Conservation (phyloP, 495 filamentous ascomycete species). For the Hypoxylon trugodes region DNA sequence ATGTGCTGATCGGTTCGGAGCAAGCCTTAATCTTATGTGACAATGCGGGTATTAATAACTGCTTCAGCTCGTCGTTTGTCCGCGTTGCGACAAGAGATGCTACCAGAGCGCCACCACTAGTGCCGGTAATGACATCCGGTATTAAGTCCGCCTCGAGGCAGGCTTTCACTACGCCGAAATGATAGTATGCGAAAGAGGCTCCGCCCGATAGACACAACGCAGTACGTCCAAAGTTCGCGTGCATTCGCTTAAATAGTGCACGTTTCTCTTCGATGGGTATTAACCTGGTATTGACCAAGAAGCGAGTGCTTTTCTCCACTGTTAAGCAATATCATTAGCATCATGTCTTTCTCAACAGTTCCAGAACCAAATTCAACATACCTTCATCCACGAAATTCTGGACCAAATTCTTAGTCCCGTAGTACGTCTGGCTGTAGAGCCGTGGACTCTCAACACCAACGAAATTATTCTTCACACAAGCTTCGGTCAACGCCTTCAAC, state of each 20-base stretch:
- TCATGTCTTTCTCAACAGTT: not conserved
- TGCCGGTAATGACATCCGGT: slow-evolving; percentile 94
- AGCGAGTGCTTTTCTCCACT: slow-evolving; percentile 69
- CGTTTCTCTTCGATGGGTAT: slow-evolving; percentile 79
- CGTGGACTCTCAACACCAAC: slow-evolving; percentile 93
- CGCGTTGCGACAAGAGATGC: slow-evolving; percentile 88
- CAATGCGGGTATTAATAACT: slow-evolving; percentile 84
- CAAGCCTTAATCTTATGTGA: slow-evolving; percentile 87
- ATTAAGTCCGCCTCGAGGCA: slow-evolving; percentile 86
- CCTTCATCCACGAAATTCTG: slow-evolving; percentile 89
- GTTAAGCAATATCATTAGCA: slow-evolving; percentile 14
- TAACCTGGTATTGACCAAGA: slow-evolving; percentile 71
- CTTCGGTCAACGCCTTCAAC: slow-evolving; percentile 78
- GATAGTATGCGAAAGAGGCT: slow-evolving; percentile 96
- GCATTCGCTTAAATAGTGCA: slow-evolving; percentile 83
- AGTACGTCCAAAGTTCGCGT: slow-evolving; percentile 90
- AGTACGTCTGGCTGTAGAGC: slow-evolving; percentile 95
- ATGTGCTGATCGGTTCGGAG: slow-evolving; percentile 75
- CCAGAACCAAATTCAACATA: slow-evolving; percentile 38
- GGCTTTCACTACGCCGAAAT: slow-evolving; percentile 92
- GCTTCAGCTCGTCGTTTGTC: slow-evolving; percentile 88
- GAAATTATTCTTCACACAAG: slow-evolving; percentile 97
- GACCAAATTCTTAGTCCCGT: slow-evolving; percentile 91
- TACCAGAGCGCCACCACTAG: slow-evolving; percentile 91
- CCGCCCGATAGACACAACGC: slow-evolving; percentile 93